Base-by-base conservation (phyloP, 768 basidiomycete genomes). In the Amylocystis lapponica region DNA sequence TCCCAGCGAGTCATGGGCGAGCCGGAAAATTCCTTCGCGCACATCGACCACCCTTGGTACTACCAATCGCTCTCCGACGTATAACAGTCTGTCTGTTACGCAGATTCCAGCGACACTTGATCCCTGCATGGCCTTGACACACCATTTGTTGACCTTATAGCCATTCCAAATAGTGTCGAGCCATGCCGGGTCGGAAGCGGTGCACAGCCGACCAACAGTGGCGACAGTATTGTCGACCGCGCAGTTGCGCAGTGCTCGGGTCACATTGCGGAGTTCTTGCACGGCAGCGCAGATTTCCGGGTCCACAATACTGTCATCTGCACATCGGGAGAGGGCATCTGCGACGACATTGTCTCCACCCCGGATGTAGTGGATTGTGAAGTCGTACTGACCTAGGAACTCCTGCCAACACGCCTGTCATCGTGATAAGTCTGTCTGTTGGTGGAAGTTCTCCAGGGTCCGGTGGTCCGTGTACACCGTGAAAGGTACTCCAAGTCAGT, bases 251-350 rank as follows among this genome's bases (percentile, higher is more conserved):
- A n/a, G n/a, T n/a, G n/a, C n/a, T 3, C 8, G 19, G 4, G 30
- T 16, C 3, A 19, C 34, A 25, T 16, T 11, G 21, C 17, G 32
- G 11, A 43, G 19, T 1, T 21, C 41, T 14, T 17, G 14, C n/a
- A n/a, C n/a, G 16, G 16, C 9, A 9, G 33, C 13, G 16, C 16
- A 35, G 33, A 1, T 27, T 20, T 19, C 25, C 34, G 21, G n/a
- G n/a, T 34, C 9, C 13, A 19, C 7, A 3, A 21, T n/a, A 27
- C 25, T 13, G 20, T 33, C 43, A 21, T 48, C 40, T 21, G 30
- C 43, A 36, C 66, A 19, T 26, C 63, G 51, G 0, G 70, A 75
- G 5, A 76, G 49, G 0, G 69, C 63, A 51, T 76, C 71, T 0
- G 67, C 62, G 0, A 68, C 46, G 0, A 60, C 51, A 45, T 77